Evolutionary conservation across 495 filamentous ascomycete species (phyloP).

Genomic region (Aspergillus sparsus): DNA sequence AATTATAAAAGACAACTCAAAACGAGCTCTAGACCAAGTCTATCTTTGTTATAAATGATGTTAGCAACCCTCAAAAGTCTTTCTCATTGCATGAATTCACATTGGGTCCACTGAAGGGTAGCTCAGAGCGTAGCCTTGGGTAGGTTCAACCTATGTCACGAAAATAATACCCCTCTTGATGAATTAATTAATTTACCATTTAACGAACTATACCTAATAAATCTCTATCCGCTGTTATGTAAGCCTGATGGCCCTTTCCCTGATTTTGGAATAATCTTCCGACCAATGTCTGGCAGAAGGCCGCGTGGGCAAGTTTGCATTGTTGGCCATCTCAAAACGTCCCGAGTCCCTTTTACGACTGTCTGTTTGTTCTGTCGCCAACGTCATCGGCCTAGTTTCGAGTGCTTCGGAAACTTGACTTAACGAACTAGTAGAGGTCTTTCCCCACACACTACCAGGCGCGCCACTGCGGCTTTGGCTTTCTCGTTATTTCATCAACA

Average conservation of each 20-base stretch:
- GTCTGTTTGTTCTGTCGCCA: slow-evolving; percentile 29
- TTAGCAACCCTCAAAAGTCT: too few relatives aligned
- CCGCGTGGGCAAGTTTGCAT: slow-evolving; percentile 22
- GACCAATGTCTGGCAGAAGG: slow-evolving; percentile 26
- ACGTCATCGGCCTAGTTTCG: slow-evolving; percentile 47
- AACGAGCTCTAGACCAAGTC: too few relatives aligned
- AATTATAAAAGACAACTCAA: too few relatives aligned
- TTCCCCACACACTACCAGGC: slow-evolving; percentile 41
- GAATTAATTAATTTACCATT: too few relatives aligned
- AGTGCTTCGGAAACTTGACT: slow-evolving; percentile 30
- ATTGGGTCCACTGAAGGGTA: too few relatives aligned
- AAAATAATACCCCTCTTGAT: too few relatives aligned
- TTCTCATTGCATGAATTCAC: too few relatives aligned
- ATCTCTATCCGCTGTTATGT: slow-evolving; percentile 17
- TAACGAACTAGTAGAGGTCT: slow-evolving; percentile 22
- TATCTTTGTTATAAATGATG: too few relatives aligned
- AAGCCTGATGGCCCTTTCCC: slow-evolving; percentile 15
- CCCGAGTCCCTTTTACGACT: slow-evolving; percentile 19
- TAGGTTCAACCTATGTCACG: too few relatives aligned
- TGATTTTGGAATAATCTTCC: slow-evolving; percentile 30
- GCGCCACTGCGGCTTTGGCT: slow-evolving; percentile 32
- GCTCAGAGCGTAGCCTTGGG: too few relatives aligned
- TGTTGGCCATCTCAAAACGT: slow-evolving; percentile 14
- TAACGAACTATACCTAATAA: not conserved
- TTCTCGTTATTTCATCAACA: slow-evolving; percentile 26